phyloP scores from a whole-genome alignment of 176 grass and related monocot species.

The Miscanthus lutarioriparius region DNA sequence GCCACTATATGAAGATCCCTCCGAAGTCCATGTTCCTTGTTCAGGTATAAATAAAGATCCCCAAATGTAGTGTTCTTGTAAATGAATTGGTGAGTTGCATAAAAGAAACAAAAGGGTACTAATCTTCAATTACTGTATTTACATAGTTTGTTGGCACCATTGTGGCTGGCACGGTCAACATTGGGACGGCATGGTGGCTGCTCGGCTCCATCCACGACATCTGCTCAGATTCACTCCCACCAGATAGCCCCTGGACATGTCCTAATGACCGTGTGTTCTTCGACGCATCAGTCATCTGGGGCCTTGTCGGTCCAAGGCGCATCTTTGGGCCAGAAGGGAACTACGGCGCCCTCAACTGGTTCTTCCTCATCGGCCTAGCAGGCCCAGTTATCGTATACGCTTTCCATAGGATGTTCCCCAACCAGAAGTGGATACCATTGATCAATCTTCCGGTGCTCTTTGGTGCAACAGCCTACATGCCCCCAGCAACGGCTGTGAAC shows the following conservation, averaged over 20 bases:
- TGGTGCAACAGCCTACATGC: conserved; percentile 63
- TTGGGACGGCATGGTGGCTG: conserved; percentile 72
- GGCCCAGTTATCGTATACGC: conserved; percentile 66
- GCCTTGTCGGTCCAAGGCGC: conserved; percentile 51
- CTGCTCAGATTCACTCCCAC: conserved; percentile 46
- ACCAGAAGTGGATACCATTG: conserved; percentile 59
- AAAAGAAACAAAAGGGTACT: conserved; percentile 6
- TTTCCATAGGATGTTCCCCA: conserved; percentile 60
- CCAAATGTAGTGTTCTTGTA: not conserved
- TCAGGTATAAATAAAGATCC: conserved; percentile 59
- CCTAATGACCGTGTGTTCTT: conserved; percentile 70
- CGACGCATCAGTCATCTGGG: conserved; percentile 87
- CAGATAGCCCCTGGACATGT: conserved; percentile 86
- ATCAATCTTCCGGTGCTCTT: conserved; percentile 88
- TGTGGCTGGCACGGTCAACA: conserved; percentile 67
- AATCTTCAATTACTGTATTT: conserved; percentile 10
- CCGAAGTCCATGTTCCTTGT: conserved; percentile 92
- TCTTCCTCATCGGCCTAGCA: conserved; percentile 60
- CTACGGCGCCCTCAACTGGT: conserved; percentile 68
- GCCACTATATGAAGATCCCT: conserved; percentile 99
- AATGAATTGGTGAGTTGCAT: not conserved
- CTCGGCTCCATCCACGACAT: conserved; percentile 64
- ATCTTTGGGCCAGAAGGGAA: conserved; percentile 65
- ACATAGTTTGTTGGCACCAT: conserved; percentile 63
- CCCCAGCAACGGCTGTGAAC: conserved; percentile 68